Conservation (phyloP, 2,329 filamentous ascomycete genomes). For the Tolypocladium pustulatum region DNA sequence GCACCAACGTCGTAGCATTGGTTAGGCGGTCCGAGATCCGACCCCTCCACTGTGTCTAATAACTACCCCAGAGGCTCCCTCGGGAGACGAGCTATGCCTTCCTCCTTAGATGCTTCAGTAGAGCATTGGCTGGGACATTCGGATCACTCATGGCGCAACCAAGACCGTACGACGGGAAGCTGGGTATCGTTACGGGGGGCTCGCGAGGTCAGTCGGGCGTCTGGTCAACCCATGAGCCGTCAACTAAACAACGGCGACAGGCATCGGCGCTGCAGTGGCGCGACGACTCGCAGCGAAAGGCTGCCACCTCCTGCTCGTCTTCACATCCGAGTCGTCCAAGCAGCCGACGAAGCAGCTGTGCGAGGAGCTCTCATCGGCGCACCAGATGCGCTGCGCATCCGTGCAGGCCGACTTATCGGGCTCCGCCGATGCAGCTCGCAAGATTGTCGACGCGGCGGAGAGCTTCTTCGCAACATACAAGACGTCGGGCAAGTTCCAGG, state of each 20-base stretch:
- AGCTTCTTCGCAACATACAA: constrained; percentile 15
- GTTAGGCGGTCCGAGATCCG: not conserved
- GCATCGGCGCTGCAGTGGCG: constrained; percentile 48
- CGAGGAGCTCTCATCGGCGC: constrained; percentile 30
- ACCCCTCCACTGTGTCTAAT: not conserved
- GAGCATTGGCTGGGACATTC: not conserved
- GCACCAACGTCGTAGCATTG: not conserved
- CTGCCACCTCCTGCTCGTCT: constrained; percentile 47
- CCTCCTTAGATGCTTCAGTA: not conserved
- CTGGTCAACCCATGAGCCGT: not conserved
- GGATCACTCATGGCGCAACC: constrained; percentile 8
- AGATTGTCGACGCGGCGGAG: constrained; percentile 18
- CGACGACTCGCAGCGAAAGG: constrained; percentile 50
- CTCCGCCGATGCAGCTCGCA: constrained; percentile 13
- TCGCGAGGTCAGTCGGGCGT: constrained; percentile 16
- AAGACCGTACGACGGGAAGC: constrained; percentile 20
- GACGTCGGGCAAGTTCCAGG: constrained; percentile 17
- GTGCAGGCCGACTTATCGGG: constrained; percentile 19
- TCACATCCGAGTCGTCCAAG: constrained; percentile 45
- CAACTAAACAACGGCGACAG: not conserved
- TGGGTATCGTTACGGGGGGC: constrained; percentile 22
- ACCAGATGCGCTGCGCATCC: constrained; percentile 22
- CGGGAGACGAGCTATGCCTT: not conserved
- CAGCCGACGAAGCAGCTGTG: constrained; percentile 35
- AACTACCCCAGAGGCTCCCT: not conserved